These are phyloP conservation scores for Paecilomyces dactylethromorphus DNA, from an alignment of 2,329 filamentous ascomycete genomes.

Conservation along the genomic window DNA sequence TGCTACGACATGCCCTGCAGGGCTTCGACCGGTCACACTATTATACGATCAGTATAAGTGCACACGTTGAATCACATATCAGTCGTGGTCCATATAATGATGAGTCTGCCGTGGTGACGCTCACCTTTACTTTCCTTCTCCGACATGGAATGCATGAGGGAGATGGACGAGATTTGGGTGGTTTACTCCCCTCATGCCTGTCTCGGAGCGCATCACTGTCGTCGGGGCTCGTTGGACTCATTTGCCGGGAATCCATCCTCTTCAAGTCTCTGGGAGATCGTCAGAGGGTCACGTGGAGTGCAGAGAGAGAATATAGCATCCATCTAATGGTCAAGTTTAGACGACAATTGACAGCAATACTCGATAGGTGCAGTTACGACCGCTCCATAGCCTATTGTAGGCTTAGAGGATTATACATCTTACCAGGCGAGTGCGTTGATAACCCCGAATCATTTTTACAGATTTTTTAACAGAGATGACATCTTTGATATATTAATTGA, in stretches of 20 bases:
- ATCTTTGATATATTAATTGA: no score
- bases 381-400: neutral
- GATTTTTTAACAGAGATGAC: no score
- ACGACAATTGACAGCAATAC: neutral
- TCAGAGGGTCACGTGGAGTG: neutral
- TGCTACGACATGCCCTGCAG: conserved; percentile 23
- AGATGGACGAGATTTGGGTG: conserved; percentile 19
- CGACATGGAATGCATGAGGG: conserved; percentile 24
- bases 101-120: neutral
- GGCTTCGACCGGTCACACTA: conserved; percentile 26
- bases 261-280: neutral
- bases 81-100: neutral
- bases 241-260: neutral
- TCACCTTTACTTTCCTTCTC: conserved; percentile 28
- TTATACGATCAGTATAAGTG: neutral
- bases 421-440: no score
- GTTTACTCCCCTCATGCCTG: neutral
- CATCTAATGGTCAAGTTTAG: neutral
- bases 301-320: neutral
- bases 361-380: neutral
- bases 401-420: neutral
- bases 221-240: neutral
- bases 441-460: no score
- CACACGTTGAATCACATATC: neutral
- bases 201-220: neutral